These are phyloP conservation scores for Fusarium illudens DNA, from an alignment of 2,329 filamentous ascomycete species.

Conservation along the genomic window DNA sequence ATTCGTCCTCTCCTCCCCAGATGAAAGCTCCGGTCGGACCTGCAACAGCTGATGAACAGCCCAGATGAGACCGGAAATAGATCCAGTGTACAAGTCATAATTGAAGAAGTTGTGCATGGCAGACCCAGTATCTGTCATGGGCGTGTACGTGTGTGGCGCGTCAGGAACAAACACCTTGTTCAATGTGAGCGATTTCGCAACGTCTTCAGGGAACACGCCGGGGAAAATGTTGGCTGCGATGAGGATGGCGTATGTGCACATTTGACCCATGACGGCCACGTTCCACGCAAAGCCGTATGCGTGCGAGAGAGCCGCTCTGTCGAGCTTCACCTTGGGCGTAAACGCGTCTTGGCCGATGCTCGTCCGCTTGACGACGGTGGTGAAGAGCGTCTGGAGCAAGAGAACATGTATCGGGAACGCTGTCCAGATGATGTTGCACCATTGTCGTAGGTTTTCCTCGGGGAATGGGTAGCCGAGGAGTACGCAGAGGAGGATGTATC, in stretches of 20 bases:
- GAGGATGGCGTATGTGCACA: constrained; percentile 29
- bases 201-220: constrained; percentile 22
- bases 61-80: constrained; percentile 30
- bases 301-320: constrained; percentile 33
- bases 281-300: constrained; percentile 41
- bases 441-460: constrained; percentile 30
- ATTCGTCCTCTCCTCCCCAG: constrained; percentile 27
- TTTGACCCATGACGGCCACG: constrained; percentile 35
- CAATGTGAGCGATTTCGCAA: constrained; percentile 22
- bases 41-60: constrained; percentile 24
- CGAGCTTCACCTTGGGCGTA: constrained; percentile 19
- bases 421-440: constrained; percentile 35
- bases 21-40: constrained; percentile 22
- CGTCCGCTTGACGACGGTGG: constrained; percentile 24
- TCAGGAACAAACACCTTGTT: constrained; percentile 32
- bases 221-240: constrained; percentile 18
- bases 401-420: constrained; percentile 34
- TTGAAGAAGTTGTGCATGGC: constrained; percentile 37
- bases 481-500: constrained; percentile 31
- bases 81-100: constrained; percentile 39
- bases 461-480: constrained; percentile 36
- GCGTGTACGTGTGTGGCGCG: constrained; percentile 24
- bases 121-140: constrained; percentile 26
- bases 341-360: constrained; percentile 36
- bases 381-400: constrained; percentile 21